These are phyloP conservation scores for Nepenthes mirabilis DNA, from an alignment of 148 eudicot genomes.

Conservation along the genomic window DNA sequence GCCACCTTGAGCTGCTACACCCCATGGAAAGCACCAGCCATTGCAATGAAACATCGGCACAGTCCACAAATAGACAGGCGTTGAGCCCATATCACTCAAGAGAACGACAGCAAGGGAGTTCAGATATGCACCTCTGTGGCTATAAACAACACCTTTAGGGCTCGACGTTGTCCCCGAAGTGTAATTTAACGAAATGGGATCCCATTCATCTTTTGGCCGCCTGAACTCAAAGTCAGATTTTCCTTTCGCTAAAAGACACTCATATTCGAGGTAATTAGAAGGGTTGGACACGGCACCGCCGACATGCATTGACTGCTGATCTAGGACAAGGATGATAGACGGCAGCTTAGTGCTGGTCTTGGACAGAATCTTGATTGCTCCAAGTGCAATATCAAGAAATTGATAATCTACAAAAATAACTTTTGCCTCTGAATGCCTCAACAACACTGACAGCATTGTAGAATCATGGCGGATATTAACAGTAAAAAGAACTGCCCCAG, in stretches of 20 bases:
- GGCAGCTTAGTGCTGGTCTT: slow-evolving; percentile 32
- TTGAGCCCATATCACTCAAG: slow-evolving; percentile 34
- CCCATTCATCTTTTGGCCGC: slow-evolving; percentile 45
- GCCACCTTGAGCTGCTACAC: slow-evolving; percentile 60
- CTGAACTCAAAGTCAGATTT: slow-evolving; percentile 26
- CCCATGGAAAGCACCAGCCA: slow-evolving; percentile 78
- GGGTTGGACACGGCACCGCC: slow-evolving; percentile 2
- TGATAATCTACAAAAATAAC: slow-evolving; percentile 45
- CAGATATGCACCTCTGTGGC: slow-evolving; percentile 68
- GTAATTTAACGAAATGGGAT: slow-evolving; percentile 54
- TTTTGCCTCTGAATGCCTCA: slow-evolving; percentile 54
- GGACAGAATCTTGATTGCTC: slow-evolving; percentile 36
- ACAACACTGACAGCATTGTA: slow-evolving; percentile 40
- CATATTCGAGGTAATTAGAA: slow-evolving; percentile 24
- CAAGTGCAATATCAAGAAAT: slow-evolving; percentile 24
- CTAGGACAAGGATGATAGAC: slow-evolving; percentile 28
- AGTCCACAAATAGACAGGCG: slow-evolving; percentile 56
- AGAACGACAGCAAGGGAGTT: slow-evolving; percentile 42
- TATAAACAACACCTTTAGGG: slow-evolving; percentile 67
- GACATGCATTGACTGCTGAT: slow-evolving; percentile 2
- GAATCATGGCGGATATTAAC: slow-evolving; percentile 62
- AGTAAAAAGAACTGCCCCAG: slow-evolving; percentile 55
- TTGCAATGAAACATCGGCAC: slow-evolving; percentile 84
- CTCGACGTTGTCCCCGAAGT: slow-evolving; percentile 78
- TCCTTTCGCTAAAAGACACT: slow-evolving; percentile 31